A percentile compares a stretch with the other conserved stretches of the same genome.
Conservation (phyloP, 495 filamentous ascomycete genomes). For the Pyrenopolyporus hunteri region DNA sequence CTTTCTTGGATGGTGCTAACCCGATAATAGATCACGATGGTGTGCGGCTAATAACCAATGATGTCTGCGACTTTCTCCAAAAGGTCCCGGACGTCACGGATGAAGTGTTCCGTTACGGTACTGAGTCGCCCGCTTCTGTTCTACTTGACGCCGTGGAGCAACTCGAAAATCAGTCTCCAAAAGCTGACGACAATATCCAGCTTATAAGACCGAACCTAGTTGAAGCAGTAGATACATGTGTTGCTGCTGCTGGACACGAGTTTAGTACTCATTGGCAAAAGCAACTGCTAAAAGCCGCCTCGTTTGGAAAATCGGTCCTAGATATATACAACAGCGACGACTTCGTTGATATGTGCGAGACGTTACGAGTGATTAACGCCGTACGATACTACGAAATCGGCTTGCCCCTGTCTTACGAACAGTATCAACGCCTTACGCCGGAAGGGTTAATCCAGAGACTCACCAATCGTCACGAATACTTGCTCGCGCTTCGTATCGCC, state of each 20-base stretch:
- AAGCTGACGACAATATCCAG: conserved; percentile 96
- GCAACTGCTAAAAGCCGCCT: conserved; percentile 89
- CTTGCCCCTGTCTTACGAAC: conserved; percentile 88
- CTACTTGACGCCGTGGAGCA: conserved; percentile 91
- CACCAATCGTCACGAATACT: conserved; percentile 86
- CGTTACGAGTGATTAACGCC: conserved; percentile 88
- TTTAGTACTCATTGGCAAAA: conserved; percentile 93
- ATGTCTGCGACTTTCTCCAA: conserved; percentile 93
- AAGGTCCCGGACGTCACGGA: conserved; percentile 88
- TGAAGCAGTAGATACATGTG: conserved; percentile 90
- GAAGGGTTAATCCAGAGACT: conserved; percentile 85
- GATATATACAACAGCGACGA: conserved; percentile 97
- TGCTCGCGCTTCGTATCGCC: conserved; percentile 87
- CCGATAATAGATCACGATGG: conserved; percentile 83
- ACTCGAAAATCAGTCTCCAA: conserved; percentile 90
- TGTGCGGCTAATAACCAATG: conserved; percentile 83
- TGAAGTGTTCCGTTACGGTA: conserved; percentile 86
- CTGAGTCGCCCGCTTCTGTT: conserved; percentile 84
- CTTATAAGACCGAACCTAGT: conserved; percentile 84
- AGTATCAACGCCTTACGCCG: conserved; percentile 83
- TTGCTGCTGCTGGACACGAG: conserved; percentile 83
- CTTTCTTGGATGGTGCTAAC: conserved; percentile 65
- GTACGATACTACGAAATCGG: conserved; percentile 90
- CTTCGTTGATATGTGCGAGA: conserved; percentile 98
- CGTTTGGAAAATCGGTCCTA: conserved; percentile 94